Evolutionary conservation across 306 rosid genomes (phyloP), one percentile per base, ranked within the genome.

Genomic region (Luffa acutangula): DNA sequence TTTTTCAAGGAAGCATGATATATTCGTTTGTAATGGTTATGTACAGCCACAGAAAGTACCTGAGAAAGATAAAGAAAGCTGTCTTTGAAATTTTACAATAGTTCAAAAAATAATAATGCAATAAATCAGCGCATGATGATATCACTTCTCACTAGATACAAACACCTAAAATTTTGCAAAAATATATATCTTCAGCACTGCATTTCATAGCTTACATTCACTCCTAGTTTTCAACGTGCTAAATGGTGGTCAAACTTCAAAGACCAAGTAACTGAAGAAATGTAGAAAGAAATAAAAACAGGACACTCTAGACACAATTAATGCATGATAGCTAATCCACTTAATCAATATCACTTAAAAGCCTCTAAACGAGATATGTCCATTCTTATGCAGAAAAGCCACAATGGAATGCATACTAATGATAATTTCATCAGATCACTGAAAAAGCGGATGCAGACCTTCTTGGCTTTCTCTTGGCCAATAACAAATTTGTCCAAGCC

Each of bases 1-100:
- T 91, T 94, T 69, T 57, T 90, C 82, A 85, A 54, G 63, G 95
- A 87, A 81, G 92, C 86, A 66, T 92, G 91, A 83, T 88, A 86
- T 67, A 94, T 92, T 90, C 98, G 88, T 84, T 94, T 94, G 80
- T 92, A 94, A 89, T 94, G 98, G 83, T 94, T 94, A 87, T 94
- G 91, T 81, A 94, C 98, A 69, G 97, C 98, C 77, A 94, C 98
- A 82, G 98, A 88, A 79, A 94, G 97, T 85, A 94, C 97, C 98
- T 94, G 89, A 79, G 87, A 77, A 72, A 67, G 51, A 82, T 84
- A 85, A 74, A 88, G 52, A 81, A 80, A 81, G 59, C 85, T 76
- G 37, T 57, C 34, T 64, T 82, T 69, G 80, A 81, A 79, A 57
- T 77, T 74, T 74, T 31, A 45, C 78, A 74, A 51, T 34, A 4